Conservation (phyloP, 495 filamentous ascomycete species). For the Hypoxylon rickii region DNA sequence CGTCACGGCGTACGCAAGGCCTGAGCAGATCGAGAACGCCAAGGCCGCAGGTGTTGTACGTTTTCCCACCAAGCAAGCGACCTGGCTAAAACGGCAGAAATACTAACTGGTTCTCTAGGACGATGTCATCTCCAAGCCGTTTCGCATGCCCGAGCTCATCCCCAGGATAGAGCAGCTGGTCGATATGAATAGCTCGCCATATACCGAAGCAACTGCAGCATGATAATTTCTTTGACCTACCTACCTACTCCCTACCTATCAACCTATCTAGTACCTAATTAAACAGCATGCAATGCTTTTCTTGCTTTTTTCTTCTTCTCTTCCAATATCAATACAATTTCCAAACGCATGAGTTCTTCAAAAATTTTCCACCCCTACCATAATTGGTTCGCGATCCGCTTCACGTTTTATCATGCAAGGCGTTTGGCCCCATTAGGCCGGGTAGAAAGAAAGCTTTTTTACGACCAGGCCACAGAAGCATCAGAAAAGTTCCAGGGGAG, state of each 20-base stretch:
- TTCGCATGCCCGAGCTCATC: constrained; percentile 70
- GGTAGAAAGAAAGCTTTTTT: constrained; percentile 13
- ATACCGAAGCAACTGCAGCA: constrained; percentile 18
- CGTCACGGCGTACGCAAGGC: constrained; percentile 77
- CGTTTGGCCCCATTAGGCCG: constrained; percentile 20
- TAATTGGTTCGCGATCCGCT: constrained; percentile 21
- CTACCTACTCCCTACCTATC: background rate
- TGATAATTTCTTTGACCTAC: constrained; percentile 5
- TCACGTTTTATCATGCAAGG: constrained; percentile 29
- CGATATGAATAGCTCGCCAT: constrained; percentile 24
- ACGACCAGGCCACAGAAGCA: constrained; percentile 14
- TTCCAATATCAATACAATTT: background rate
- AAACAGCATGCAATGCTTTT: too few species aligned
- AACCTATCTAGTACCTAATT: background rate
- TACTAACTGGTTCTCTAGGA: constrained; percentile 55
- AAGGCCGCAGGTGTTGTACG: constrained; percentile 58
- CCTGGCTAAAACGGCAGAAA: constrained; percentile 33
- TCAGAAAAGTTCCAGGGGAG: constrained; percentile 17
- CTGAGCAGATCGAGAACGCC: constrained; percentile 63
- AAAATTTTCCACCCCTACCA: background rate
- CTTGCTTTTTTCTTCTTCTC: background rate
- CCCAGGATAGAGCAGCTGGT: constrained; percentile 66
- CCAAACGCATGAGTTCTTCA: background rate
- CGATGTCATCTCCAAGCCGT: constrained; percentile 81
- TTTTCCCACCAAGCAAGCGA: constrained; percentile 5